Conservation (phyloP, 495 filamentous ascomycete genomes). For the Aspergillus bertholletiae region DNA sequence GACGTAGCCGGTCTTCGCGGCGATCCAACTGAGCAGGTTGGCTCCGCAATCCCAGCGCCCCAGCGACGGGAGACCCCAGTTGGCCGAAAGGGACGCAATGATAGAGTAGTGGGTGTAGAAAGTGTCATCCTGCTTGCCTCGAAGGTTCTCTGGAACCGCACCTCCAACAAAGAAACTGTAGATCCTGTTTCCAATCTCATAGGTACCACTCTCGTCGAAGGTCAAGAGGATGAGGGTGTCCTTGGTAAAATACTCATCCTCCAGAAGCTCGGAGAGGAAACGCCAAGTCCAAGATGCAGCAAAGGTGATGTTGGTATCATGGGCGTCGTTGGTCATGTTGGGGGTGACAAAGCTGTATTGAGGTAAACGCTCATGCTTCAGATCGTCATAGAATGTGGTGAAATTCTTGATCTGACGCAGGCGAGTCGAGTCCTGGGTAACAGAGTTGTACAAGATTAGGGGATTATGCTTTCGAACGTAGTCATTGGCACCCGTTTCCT, state of each 20-base stretch:
- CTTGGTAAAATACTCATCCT: conserved; percentile 62
- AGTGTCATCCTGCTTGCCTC: conserved; percentile 58
- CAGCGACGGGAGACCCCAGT: conserved; percentile 66
- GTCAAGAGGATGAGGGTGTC: conserved; percentile 67
- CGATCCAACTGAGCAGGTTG: conserved; percentile 61
- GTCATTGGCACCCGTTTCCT: conserved; percentile 49
- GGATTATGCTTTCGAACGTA: conserved; percentile 81
- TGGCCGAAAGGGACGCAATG: conserved; percentile 60
- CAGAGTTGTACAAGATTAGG: conserved; percentile 54
- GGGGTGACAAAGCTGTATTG: conserved; percentile 76
- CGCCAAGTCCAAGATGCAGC: conserved; percentile 53
- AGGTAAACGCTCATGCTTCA: conserved; percentile 54
- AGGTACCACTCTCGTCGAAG: conserved; percentile 64
- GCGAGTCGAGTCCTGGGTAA: conserved; percentile 51
- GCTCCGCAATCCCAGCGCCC: conserved; percentile 71
- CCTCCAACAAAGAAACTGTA: conserved; percentile 62
- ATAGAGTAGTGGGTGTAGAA: conserved; percentile 74
- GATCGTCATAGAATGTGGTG: conserved; percentile 57
- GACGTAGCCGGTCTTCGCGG: conserved; percentile 52
- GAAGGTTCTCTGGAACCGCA: conserved; percentile 52
- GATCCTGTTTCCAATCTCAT: conserved; percentile 52
- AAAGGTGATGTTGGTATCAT: conserved; percentile 62
- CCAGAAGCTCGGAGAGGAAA: conserved; percentile 61
- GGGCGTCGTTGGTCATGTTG: conserved; percentile 72
- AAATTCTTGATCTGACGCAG: conserved; percentile 67